Evolutionary conservation across 371 early-diverging fungal genomes (phyloP), one percentile per base, ranked within the genome.

Genomic region (Dinochytrium kinnereticum): DNA sequence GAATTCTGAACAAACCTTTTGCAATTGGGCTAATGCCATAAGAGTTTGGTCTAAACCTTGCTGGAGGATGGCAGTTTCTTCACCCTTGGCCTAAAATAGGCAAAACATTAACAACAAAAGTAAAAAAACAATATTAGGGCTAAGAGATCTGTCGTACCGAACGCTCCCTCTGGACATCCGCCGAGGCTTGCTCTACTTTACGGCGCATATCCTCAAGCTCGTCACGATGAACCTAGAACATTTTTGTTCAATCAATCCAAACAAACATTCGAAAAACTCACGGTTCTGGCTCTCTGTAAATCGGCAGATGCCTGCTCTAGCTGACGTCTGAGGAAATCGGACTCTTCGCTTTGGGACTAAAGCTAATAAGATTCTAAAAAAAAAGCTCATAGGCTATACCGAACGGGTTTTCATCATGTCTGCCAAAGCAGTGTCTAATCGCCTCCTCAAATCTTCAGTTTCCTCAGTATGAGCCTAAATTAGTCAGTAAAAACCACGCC

Each of bases 11-110:
- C 40, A 40, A 81, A 87, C 89, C 81, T 91, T 86, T 80, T 94
- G 93, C 71, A 93, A 74, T 67, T 92, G 88, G 21, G 93, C 89
- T 74, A 98, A 83, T 70, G 95, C 94, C 36, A 91, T 73, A 68
- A 98, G 84, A 64, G 95, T 93, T 84, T 98, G 96, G 82, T 97
- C 98, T 89, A 98, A 89, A 38, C 94, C 95, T n/a, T 94, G 91
- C 82, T 96, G 95, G 34, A 96, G 84, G 0, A 96, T 92, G 2
- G 91, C 89, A 66, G 93, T 87, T 71, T 98, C 98, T 70, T 96
- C 96, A 72, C 96, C 95, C 80, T 94, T 95, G 10, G 71, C 66
- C 81, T 79, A 37, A 0, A 68, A 68, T 21, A 2, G 5, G 21
- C 51, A 31, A 39, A 68, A 72, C 7, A 37, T 59, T 49, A 50